These are phyloP conservation scores for Epichloe gansuensis DNA, from an alignment of 2,329 filamentous ascomycete species.

Conservation along the genomic window DNA sequence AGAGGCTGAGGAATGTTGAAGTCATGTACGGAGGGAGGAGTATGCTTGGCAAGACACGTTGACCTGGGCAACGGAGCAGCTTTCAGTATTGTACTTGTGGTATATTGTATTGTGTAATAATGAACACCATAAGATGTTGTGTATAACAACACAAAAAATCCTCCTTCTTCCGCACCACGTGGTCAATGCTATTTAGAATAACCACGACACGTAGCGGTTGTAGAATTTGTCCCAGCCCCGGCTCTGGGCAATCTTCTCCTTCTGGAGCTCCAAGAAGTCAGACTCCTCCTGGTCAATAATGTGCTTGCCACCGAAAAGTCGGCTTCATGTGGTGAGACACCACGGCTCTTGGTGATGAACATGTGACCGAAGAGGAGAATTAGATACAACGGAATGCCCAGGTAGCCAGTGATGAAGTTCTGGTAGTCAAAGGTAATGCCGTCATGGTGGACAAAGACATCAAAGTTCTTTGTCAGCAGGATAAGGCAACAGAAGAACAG, in stretches of 20 bases:
- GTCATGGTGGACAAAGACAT: constrained; percentile 49
- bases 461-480: constrained; percentile 72
- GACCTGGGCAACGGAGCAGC: no score
- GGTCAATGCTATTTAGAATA: constrained; percentile 18
- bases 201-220: constrained; percentile 25
- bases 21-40: no score
- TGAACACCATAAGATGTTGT: background rate
- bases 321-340: constrained; percentile 43
- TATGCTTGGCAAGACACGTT: no score
- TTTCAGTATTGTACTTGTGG: no score
- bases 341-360: constrained; percentile 38
- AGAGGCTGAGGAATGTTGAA: no score
- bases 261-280: constrained; percentile 43
- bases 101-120: background rate
- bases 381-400: constrained; percentile 65
- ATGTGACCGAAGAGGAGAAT: constrained; percentile 59
- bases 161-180: no score
- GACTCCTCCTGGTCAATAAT: constrained; percentile 62
- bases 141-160: background rate
- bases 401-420: constrained; percentile 66
- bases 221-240: constrained; percentile 23
- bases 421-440: constrained; percentile 54
- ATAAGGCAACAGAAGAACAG: constrained; percentile 62
- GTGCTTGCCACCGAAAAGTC: constrained; percentile 65
- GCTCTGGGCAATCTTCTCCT: constrained; percentile 15